Base-by-base conservation (phyloP, 805 yeast genomes). In the Starmerella lactis-condensi region DNA sequence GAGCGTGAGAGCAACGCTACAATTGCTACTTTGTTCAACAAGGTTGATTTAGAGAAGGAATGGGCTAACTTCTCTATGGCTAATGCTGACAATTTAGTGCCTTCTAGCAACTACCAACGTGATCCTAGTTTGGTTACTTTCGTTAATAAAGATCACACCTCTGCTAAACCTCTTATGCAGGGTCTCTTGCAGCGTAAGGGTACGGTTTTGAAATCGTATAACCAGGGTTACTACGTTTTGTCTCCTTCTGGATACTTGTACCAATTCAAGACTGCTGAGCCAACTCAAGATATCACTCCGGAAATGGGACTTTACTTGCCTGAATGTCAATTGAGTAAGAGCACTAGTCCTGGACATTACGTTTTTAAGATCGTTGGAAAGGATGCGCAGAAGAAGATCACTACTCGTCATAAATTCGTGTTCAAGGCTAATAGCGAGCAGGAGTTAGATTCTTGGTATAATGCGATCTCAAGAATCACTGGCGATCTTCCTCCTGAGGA, bases 171-270 rank as follows among this genome's bases (percentile, higher is more conserved):
- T 2, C 46, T 64, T 17, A 46, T 65, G 11, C 67, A 63, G 41
- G 72, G 72, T 23, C 38, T 54, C 17, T 45, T 66, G 24, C 50
- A 52, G 40, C 58, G 63, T 32, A 64, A 62, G 45, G 63, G 67
- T 5, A 48, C 51, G 22, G 35, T 67, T 18, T 45, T 53, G 31
- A 61, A 62, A 41, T 48, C 53, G 32, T 65, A 58, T 46, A 50
- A 51, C 31, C 49, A 65, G 7, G 54, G 53, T 6, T 58, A 55
- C 40, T 67, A 58, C 45, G 70, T 61, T 24, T 48, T 66, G 26
- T 58, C 70, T 5, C 61, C 59, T 19, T 42, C 67, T 1, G 53
- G 60, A 15, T 62, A 52, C 42, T 42, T 66, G 15, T 58, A 60
- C 38, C 66, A 62, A 24, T 39, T 25, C 48, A 60, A 60, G 35